Evolutionary conservation across 2,329 filamentous ascomycete genomes (phyloP).

Genomic region (Colletotrichum tropicale): DNA sequence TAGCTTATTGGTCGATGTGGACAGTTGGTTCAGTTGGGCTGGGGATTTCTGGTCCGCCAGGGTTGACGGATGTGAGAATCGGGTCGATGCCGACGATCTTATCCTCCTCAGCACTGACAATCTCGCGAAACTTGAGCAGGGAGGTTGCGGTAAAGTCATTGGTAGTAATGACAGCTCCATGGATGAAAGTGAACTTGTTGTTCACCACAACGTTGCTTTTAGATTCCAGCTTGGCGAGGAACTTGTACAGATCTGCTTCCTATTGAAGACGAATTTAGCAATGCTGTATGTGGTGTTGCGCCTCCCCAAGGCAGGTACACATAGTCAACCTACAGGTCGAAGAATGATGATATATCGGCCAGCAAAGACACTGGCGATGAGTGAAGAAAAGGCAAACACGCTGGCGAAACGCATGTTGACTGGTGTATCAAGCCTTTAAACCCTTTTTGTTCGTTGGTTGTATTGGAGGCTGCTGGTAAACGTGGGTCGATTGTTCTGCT

Average conservation of each 20-base stretch:
- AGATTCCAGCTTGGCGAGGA: background rate
- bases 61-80: background rate
- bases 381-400: background rate
- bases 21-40: background rate
- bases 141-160: background rate
- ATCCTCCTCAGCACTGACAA: background rate
- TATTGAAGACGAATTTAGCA: background rate
- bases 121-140: background rate
- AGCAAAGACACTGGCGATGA: background rate
- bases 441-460: background rate
- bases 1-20: background rate
- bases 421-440: background rate
- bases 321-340: background rate
- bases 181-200: background rate
- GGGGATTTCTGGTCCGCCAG: background rate
- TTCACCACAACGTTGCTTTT: background rate
- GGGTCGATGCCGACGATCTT: background rate
- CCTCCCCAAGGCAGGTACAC: background rate
- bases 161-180: constrained; percentile 10
- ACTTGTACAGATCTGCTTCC: background rate
- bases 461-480: background rate
- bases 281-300: background rate
- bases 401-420: background rate
- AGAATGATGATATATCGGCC: constrained; percentile 5
- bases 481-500: background rate